phyloP scores from a whole-genome alignment of 805 yeast genomes.

The Yarrowia osloensis region DNA sequence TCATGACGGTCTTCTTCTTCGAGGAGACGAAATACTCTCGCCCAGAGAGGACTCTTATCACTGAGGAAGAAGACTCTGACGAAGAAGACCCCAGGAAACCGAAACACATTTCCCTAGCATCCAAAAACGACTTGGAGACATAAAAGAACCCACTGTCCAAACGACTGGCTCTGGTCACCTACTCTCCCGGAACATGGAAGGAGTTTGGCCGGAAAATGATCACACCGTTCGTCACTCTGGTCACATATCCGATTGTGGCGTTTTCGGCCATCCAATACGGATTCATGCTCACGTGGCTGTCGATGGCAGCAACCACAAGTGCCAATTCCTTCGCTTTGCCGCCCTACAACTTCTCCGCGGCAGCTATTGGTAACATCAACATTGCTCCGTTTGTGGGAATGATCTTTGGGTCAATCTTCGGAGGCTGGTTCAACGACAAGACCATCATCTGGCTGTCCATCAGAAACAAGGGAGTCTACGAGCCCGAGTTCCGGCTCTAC shows the following conservation, averaged over 20 bases:
- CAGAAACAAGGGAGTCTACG: constrained; percentile 32
- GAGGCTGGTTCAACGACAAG: constrained; percentile 31
- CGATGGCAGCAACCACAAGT: constrained; percentile 18
- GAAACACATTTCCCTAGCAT: too few relatives aligned
- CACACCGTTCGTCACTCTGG: constrained; percentile 19
- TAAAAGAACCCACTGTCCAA: neutral
- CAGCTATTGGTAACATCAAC: constrained; percentile 32
- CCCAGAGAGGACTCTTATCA: neutral
- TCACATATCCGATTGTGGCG: constrained; percentile 26
- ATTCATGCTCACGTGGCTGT: constrained; percentile 30
- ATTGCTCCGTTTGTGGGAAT: constrained; percentile 32
- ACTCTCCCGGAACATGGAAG: neutral
- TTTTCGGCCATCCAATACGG: constrained; percentile 31
- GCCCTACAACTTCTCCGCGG: constrained; percentile 31
- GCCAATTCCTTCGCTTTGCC: constrained; percentile 4
- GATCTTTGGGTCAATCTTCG: constrained; percentile 26
- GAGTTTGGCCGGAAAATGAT: constrained; percentile 12
- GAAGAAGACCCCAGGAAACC: neutral
- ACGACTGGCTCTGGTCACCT: constrained; percentile 11
- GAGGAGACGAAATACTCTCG: neutral
- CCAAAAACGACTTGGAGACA: too few relatives aligned
- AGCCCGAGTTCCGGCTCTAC: constrained; percentile 34
- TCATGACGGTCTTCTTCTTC: neutral
- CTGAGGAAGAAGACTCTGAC: neutral
- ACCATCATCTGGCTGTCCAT: constrained; percentile 30